Conservation (phyloP, 2,329 filamentous ascomycete species). For the Curvularia hawaiiensis region DNA sequence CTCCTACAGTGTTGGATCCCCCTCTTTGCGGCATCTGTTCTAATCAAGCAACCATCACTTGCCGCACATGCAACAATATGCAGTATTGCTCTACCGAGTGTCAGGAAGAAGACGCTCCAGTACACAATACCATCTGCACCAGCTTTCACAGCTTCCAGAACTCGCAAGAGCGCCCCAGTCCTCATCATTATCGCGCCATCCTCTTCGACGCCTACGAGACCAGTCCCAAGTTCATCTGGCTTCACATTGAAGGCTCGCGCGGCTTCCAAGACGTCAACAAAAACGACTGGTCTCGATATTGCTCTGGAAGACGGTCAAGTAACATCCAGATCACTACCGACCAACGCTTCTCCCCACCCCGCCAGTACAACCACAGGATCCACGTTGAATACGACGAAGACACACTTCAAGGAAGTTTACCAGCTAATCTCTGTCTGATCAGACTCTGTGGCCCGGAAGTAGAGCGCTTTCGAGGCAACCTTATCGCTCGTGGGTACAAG, state of each 20-base stretch:
- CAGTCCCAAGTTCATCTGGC: conserved; percentile 6
- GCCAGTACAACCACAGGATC: neutral
- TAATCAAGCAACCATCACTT: neutral
- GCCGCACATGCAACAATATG: neutral
- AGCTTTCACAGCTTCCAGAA: neutral
- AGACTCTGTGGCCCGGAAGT: neutral
- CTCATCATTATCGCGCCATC: neutral
- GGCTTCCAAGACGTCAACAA: neutral
- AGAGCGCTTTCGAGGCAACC: neutral
- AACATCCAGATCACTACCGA: neutral
- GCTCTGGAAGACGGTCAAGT: neutral
- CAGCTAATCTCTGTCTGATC: neutral
- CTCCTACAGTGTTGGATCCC: neutral
- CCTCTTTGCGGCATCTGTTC: neutral
- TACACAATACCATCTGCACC: neutral
- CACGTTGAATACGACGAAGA: neutral
- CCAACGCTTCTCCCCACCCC: neutral
- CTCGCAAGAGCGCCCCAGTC: neutral
- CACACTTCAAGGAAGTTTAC: neutral
- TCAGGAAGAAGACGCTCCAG: neutral
- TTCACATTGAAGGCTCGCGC: neutral
- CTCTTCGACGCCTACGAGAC: neutral
- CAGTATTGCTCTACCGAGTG: neutral
- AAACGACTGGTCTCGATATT: neutral
- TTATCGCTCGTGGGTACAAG: neutral